A percentile compares a stretch with the other conserved stretches of the same genome.
Evolutionary conservation across 2,329 filamentous ascomycete genomes (phyloP).

Genomic region (Fusarium armeniacum): DNA sequence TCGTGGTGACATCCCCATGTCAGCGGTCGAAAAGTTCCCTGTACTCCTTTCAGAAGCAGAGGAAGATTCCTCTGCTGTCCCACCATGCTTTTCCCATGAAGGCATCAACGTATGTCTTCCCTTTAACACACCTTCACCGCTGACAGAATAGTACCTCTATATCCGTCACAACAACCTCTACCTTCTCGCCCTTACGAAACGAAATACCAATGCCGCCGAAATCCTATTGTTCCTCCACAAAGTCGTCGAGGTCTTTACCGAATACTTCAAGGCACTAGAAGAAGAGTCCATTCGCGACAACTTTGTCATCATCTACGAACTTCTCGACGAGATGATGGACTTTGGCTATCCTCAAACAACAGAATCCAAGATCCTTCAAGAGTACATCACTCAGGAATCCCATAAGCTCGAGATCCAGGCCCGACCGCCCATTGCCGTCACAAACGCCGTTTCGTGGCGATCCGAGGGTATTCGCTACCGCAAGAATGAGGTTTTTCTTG

Average conservation of each 20-base stretch:
- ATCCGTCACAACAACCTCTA: conserved; percentile 99
- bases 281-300: conserved; percentile 99
- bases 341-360: conserved; percentile 99
- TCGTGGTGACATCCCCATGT: conserved; percentile 98
- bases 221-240: conserved; percentile 98
- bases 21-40: conserved; percentile 97
- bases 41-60: conserved; percentile 96
- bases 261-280: conserved; percentile 99
- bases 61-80: conserved; percentile 97
- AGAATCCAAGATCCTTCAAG: conserved; percentile 97
- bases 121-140: conserved; percentile 10
- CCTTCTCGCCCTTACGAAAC: conserved; percentile 96
- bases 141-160: conserved; percentile 84
- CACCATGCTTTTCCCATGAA: conserved; percentile 97
- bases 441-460: conserved; percentile 97
- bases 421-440: conserved; percentile 95
- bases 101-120: conserved; percentile 87
- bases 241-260: conserved; percentile 98
- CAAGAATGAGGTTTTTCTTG: conserved; percentile 99
- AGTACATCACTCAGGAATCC: conserved; percentile 99
- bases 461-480: conserved; percentile 98
- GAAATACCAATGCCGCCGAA: conserved; percentile 98
- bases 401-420: conserved; percentile 98
- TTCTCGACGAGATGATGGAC: conserved; percentile 99
- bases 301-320: conserved; percentile 98